Conservation (phyloP, 2,329 filamentous ascomycete genomes). For the Biscogniauxia mediterranea region DNA sequence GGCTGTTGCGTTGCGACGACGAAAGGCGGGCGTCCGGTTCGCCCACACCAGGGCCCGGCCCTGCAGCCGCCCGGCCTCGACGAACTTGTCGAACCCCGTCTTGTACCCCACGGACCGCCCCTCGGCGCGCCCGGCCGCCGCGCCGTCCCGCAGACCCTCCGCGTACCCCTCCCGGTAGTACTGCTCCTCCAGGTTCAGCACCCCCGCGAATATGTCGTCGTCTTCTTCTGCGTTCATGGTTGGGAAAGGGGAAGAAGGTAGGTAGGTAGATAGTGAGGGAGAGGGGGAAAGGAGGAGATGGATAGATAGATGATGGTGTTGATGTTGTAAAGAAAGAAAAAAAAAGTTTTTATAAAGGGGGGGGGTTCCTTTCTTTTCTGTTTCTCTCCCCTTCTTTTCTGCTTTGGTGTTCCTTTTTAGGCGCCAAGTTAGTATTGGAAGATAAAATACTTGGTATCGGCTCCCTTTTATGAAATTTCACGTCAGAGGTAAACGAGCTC, state of each 20-base stretch:
- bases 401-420: too few species aligned
- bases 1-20: too few species aligned
- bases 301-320: not conserved
- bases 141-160: slow-evolving; percentile 73
- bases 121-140: slow-evolving; percentile 76
- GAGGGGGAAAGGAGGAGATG: not conserved
- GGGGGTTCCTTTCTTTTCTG: too few species aligned
- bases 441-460: too few species aligned
- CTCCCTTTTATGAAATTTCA: too few species aligned
- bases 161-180: slow-evolving; percentile 84
- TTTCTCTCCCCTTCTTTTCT: too few species aligned
- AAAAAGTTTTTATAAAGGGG: too few species aligned
- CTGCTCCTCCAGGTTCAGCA: slow-evolving; percentile 60
- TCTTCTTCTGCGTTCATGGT: slow-evolving; percentile 36
- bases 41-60: slow-evolving; percentile 83
- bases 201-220: slow-evolving; percentile 52
- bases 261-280: too few species aligned
- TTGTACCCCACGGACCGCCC: slow-evolving; percentile 88
- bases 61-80: slow-evolving; percentile 74
- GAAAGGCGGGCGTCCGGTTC: slow-evolving; percentile 54
- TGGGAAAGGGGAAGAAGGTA: slow-evolving; percentile 7
- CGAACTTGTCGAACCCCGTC: slow-evolving; percentile 90
- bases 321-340: too few species aligned
- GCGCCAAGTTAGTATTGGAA: too few species aligned
- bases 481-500: too few species aligned